Base-by-base conservation (phyloP, 2,329 filamentous ascomycete species). In the Fusarium robinianum region DNA sequence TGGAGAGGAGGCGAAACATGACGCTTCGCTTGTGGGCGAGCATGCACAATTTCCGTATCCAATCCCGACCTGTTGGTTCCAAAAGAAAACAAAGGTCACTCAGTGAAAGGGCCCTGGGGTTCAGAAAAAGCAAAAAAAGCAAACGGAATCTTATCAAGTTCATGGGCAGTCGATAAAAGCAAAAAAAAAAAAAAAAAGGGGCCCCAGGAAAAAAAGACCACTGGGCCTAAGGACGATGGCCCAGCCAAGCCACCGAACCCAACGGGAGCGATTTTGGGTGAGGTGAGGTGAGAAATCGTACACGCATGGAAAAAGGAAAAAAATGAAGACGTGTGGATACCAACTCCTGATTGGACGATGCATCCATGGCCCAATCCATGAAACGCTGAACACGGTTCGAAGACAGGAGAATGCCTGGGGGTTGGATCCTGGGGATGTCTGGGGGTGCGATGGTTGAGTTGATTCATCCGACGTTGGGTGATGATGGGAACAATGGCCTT, bases 141-240 rank as follows among this genome's bases (percentile, higher is more conserved):
- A 60, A 39, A 35, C 42, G 25, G 40, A 46, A 58, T 60, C 57
- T 60, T 60, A 60, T 60, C 57, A 41, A 43, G 17, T 29, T 31
- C 37, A 29, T n/a, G n/a, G n/a, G n/a, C n/a, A n/a, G n/a, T n/a
- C n/a, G n/a, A n/a, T n/a, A n/a, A n/a, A n/a, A n/a, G n/a, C n/a
- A n/a, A n/a, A n/a, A n/a, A n/a, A 25, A 35, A 41, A 42, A 45
- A 43, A 48, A 51, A 47, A 38, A 30, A 39, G 33, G 34, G 46
- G 25, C 51, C 46, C 42, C 47, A 55, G 51, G 34, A 35, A 47
- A 52, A 51, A 49, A 51, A 43, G 27, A 24, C 48, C 33, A 17
- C 21, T 23, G 19, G 10, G 29, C 33, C 24, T 14, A 27, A 37
- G 41, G 24, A 29, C 41, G n/a, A 53, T 45, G 48, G 42, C 35